Base-by-base conservation (phyloP, 108 stramenopile species). In the Hondaea fermentalgiana region DNA sequence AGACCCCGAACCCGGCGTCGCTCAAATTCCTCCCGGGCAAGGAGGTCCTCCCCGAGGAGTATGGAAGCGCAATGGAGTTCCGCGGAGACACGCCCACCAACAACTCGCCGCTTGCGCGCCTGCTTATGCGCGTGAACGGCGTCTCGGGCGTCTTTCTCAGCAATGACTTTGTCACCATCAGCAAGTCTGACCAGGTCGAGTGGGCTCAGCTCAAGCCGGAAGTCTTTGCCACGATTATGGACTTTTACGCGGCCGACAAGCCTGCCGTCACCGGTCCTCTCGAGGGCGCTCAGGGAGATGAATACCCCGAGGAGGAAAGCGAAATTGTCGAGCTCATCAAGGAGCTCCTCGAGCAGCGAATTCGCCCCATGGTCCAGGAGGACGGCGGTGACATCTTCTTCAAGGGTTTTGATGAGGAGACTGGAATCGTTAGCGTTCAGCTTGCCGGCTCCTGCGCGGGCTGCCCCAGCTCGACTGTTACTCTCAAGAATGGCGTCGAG, bases 311-410 rank as follows among this genome's bases (percentile, higher is more conserved):
- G 49, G 96, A 96, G 53, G 98, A 98, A 90, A 94, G 93, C 88
- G 98, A 99, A 90, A 95, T 99, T 57, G 98, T 99, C 44, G 97
- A 97, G 57, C 97, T 98, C 96, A 98, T 99, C 92, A 99, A 99
- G 94, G 99, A 99, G 94, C 93, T 99, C 19, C 94, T 99, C 71
- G 98, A 99, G 89, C 92, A 94, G 58, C 91, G 98, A 58, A 97
- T 99, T 69, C 97, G 99, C 47, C 99, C 99, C 0, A 97, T 98
- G 4, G 98, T 99, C 29, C 98, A 95, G 88, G 99, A 99, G 90
- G 99, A 99, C 92, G 99, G 99, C 29, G 99, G 99, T 8, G 99
- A 99, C 90, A 99, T 99, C 88, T 95, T 97, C 87, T 88, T 72
- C 91, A 92, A 96, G 35, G 92, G 94, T 1, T 98, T 96, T 89